These are phyloP conservation scores for Salix koriyanagi DNA, from an alignment of 345 rosid species.

Conservation along the genomic window DNA sequence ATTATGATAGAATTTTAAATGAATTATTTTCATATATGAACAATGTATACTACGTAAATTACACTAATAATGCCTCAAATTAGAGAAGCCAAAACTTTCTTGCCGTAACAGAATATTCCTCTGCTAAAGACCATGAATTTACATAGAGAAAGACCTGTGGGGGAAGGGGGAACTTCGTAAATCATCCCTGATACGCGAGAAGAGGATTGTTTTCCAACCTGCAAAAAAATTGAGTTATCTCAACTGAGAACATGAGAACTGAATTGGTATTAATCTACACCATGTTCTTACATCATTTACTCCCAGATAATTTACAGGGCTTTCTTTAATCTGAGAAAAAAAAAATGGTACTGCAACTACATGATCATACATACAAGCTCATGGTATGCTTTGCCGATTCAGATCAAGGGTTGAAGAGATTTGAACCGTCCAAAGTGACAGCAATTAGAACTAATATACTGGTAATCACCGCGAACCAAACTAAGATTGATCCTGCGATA, in stretches of 20 bases:
- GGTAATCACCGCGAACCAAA: constrained; percentile 73
- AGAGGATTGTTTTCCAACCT: not conserved
- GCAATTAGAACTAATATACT: constrained; percentile 68
- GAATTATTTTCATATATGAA: not conserved
- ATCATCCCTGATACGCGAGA: not conserved
- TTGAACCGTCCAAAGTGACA: constrained; percentile 59
- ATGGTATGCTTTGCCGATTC: constrained; percentile 14
- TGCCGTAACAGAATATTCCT: constrained; percentile 37
- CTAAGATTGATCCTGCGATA: constrained; percentile 61
- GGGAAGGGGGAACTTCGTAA: not conserved
- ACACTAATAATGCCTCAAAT: constrained; percentile 1
- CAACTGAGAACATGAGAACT: not conserved
- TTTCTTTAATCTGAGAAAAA: not conserved
- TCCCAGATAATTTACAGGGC: not conserved
- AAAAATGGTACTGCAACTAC: not conserved
- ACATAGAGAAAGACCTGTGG: constrained; percentile 5
- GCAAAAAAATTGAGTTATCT: not conserved
- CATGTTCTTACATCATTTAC: not conserved
- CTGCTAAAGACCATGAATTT: constrained; percentile 35
- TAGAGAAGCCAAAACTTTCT: constrained; percentile 29
- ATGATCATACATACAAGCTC: constrained; percentile 6
- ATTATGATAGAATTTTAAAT: not conserved
- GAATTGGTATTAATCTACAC: not conserved
- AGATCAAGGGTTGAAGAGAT: constrained; percentile 83
- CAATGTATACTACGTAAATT: not conserved